A percentile compares a stretch with the other conserved stretches of the same genome.
Conservation (phyloP, 257 asterid species). For the Cruciata laevipes region DNA sequence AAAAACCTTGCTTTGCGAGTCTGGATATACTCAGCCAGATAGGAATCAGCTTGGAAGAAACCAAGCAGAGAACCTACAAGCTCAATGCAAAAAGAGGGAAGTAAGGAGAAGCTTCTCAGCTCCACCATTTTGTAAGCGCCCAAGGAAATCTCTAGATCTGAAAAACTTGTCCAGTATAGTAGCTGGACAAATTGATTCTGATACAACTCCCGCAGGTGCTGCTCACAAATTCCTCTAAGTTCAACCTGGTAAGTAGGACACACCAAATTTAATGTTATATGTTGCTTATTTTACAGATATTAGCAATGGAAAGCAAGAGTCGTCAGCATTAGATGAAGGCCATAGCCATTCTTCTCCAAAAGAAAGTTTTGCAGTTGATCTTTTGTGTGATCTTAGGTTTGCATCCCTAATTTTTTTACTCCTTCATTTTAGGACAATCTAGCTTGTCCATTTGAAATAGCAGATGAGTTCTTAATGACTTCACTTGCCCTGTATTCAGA, state of each 20-base stretch:
- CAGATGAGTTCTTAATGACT: neutral
- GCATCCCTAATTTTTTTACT: neutral
- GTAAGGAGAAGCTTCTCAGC: conserved; percentile 72
- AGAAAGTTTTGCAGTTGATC: conserved; percentile 26
- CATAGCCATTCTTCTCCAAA: conserved; percentile 22
- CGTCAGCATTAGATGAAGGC: conserved; percentile 22
- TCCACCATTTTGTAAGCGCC: conserved; percentile 68
- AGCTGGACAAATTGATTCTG: conserved; percentile 26
- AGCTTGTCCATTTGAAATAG: neutral
- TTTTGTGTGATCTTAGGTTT: conserved; percentile 34
- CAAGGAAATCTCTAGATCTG: conserved; percentile 46
- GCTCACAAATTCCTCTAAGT: neutral
- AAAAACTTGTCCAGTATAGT: conserved; percentile 28
- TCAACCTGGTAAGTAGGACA: neutral
- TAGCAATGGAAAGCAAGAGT: conserved; percentile 24
- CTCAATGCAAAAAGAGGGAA: conserved; percentile 22
- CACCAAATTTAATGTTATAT: conserved; percentile 10
- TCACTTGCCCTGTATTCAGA: conserved; percentile 27
- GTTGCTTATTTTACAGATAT: conserved; percentile 32
- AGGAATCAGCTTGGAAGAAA: conserved; percentile 20
- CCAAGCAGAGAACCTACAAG: conserved; percentile 22
- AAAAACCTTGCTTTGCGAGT: conserved; percentile 19
- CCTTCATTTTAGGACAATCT: conserved; percentile 1
- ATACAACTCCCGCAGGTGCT: conserved; percentile 32
- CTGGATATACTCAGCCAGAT: conserved; percentile 18